Conservation (phyloP, 768 basidiomycete genomes). For the Fibroporia radiculosa region DNA sequence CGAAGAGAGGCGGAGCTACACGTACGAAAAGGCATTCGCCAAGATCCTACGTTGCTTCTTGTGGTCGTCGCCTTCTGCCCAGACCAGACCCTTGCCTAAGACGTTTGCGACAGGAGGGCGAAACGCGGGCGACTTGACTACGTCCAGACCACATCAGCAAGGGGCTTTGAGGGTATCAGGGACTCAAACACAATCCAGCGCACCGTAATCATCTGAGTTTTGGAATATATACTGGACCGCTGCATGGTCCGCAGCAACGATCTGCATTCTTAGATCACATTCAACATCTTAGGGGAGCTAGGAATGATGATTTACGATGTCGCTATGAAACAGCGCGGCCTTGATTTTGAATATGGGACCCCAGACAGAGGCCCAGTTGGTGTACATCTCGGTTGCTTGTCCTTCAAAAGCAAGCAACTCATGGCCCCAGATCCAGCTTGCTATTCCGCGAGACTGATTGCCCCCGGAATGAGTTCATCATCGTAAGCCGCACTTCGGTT, state of each 20-base stretch:
- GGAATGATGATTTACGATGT: slow-evolving; percentile 24
- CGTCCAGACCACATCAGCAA: too few relatives aligned
- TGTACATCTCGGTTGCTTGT: slow-evolving; percentile 26
- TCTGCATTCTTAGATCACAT: slow-evolving; percentile 12
- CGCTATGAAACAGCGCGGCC: slow-evolving; percentile 29
- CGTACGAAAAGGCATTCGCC: slow-evolving; percentile 30
- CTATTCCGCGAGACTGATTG: slow-evolving; percentile 9
- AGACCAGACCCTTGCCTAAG: slow-evolving; percentile 23
- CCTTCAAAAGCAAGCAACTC: slow-evolving; percentile 28
- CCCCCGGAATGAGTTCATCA: neutral
- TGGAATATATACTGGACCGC: slow-evolving; percentile 33
- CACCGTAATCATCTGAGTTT: slow-evolving; percentile 26
- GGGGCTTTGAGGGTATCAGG: neutral
- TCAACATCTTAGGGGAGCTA: neutral
- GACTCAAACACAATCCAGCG: neutral
- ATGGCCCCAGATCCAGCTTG: slow-evolving; percentile 29
- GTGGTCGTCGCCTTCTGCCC: slow-evolving; percentile 26
- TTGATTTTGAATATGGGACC: slow-evolving; percentile 31
- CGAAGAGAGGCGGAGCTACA: slow-evolving; percentile 3
- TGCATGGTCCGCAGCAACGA: slow-evolving; percentile 28
- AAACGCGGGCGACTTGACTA: slow-evolving; percentile 22
- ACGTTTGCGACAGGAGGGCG: slow-evolving; percentile 19
- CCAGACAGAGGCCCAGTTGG: slow-evolving; percentile 24
- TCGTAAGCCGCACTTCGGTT: neutral
- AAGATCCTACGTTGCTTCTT: slow-evolving; percentile 25